Conservation (phyloP, 2,329 filamentous ascomycete genomes). For the Phaeosphaeriaceae sp. region DNA sequence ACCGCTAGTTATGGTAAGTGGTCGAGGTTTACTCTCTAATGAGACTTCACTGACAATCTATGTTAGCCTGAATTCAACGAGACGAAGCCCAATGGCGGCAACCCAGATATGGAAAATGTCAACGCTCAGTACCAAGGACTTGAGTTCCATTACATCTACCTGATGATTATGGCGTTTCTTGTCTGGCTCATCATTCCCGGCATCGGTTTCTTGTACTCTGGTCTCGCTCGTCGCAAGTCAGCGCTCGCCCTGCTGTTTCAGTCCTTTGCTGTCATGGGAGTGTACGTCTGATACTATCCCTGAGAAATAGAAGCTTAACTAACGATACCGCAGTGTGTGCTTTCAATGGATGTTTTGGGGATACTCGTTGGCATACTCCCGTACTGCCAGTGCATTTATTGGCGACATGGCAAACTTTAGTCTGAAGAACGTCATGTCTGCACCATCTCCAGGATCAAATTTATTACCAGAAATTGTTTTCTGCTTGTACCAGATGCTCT, state of each 20-base stretch:
- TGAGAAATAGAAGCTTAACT: not conserved
- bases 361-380: constrained; percentile 67
- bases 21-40: not conserved
- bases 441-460: constrained; percentile 64
- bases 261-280: constrained; percentile 63
- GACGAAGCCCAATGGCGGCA: constrained; percentile 59
- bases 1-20: constrained; percentile 25
- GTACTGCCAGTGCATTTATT: constrained; percentile 67
- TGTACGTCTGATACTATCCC: constrained; percentile 42
- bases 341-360: constrained; percentile 71
- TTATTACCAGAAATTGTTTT: constrained; percentile 70
- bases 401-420: constrained; percentile 68
- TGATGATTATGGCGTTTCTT: constrained; percentile 64
- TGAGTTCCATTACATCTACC: constrained; percentile 68
- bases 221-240: constrained; percentile 67
- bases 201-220: constrained; percentile 69
- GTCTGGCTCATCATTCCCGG: constrained; percentile 72
- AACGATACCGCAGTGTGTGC: constrained; percentile 46
- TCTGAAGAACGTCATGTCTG: constrained; percentile 65
- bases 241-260: constrained; percentile 68
- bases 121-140: constrained; percentile 65
- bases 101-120: constrained; percentile 60
- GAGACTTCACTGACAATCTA: not conserved
- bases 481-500: constrained; percentile 69
- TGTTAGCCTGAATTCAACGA: constrained; percentile 49